phyloP scores from a whole-genome alignment of 768 basidiomycete genomes.

The Leccinum ochraceum region DNA sequence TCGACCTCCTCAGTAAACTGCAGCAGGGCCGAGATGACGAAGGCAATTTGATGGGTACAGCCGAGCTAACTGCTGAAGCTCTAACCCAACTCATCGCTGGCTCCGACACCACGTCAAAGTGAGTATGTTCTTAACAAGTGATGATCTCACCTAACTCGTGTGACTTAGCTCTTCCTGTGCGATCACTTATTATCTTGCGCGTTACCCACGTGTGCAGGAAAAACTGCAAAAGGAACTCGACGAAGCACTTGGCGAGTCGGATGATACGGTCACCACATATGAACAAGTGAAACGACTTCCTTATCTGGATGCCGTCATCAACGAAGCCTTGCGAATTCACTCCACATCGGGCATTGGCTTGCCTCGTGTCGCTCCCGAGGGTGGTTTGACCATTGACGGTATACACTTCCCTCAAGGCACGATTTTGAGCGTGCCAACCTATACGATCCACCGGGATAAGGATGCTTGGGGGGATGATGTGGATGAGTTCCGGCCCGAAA shows the following conservation, averaged over 20 bases:
- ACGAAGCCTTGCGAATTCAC: conserved; percentile 83
- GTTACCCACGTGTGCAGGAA: conserved; percentile 59
- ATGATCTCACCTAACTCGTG: conserved; percentile 2
- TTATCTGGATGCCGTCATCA: conserved; percentile 85
- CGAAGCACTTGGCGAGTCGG: conserved; percentile 53
- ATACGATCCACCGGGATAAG: conserved; percentile 76
- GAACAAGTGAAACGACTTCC: conserved; percentile 73
- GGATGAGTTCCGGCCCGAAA: conserved; percentile 74
- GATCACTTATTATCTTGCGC: conserved; percentile 81
- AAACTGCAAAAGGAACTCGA: conserved; percentile 80
- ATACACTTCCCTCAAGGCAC: conserved; percentile 74
- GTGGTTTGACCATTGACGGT: conserved; percentile 58
- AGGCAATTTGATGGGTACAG: conserved; percentile 77
- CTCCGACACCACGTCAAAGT: conserved; percentile 94
- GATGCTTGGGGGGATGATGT: conserved; percentile 78
- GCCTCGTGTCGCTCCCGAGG: conserved; percentile 74
- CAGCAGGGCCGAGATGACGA: conserved; percentile 74
- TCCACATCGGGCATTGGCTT: conserved; percentile 84
- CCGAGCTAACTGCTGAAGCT: conserved; percentile 88
- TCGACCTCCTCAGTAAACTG: conserved; percentile 81
- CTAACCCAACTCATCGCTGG: conserved; percentile 86
- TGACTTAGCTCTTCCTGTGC: conserved; percentile 78
- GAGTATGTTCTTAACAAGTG: conserved; percentile 21
- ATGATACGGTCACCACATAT: conserved; percentile 60
- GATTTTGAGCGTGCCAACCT: conserved; percentile 78